Percentiles rank a stretch among this genome's conserved stretches.
These are phyloP conservation scores for Aspergillus aculeatinus DNA, from an alignment of 2,329 filamentous ascomycete genomes.

Conservation along the genomic window DNA sequence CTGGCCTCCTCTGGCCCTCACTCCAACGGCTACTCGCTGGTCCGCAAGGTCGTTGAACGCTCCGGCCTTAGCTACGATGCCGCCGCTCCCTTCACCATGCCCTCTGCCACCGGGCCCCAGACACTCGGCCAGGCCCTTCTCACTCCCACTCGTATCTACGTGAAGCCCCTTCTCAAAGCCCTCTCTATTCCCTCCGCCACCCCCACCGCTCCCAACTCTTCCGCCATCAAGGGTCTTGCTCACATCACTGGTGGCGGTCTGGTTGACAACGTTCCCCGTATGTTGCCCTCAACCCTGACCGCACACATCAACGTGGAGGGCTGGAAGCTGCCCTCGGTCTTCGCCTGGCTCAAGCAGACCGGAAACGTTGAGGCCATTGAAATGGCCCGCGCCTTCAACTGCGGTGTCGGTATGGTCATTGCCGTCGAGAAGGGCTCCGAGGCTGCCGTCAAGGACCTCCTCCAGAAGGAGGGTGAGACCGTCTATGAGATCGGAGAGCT, in stretches of 20 bases:
- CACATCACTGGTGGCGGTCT: slow-evolving; percentile 97
- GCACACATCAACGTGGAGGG: slow-evolving; percentile 75
- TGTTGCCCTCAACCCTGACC: slow-evolving; percentile 75
- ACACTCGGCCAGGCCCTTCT: slow-evolving; percentile 73
- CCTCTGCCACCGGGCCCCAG: slow-evolving; percentile 62
- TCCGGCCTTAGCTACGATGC: slow-evolving; percentile 70
- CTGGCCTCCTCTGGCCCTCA: slow-evolving; percentile 84
- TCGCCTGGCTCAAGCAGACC: slow-evolving; percentile 77
- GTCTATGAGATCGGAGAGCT: slow-evolving; percentile 76
- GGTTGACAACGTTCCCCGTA: slow-evolving; percentile 89
- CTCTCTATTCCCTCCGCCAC: slow-evolving; percentile 50
- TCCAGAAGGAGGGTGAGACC: slow-evolving; percentile 70
- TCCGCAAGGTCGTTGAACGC: slow-evolving; percentile 79
- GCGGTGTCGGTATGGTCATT: slow-evolving; percentile 89
- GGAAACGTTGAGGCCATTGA: slow-evolving; percentile 71
- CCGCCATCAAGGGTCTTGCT: slow-evolving; percentile 78
- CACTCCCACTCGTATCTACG: slow-evolving; percentile 91
- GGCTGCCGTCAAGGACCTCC: slow-evolving; percentile 57
- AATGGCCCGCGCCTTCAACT: slow-evolving; percentile 93
- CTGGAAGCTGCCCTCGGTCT: slow-evolving; percentile 77
- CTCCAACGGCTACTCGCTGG: slow-evolving; percentile 97
- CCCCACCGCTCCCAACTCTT: slow-evolving; percentile 39
- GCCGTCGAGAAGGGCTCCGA: slow-evolving; percentile 69
- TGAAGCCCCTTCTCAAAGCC: slow-evolving; percentile 72
- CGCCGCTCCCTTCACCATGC: slow-evolving; percentile 70